Evolutionary conservation across 306 rosid genomes (phyloP).

Genomic region (Lithocarpus polystachyus): DNA sequence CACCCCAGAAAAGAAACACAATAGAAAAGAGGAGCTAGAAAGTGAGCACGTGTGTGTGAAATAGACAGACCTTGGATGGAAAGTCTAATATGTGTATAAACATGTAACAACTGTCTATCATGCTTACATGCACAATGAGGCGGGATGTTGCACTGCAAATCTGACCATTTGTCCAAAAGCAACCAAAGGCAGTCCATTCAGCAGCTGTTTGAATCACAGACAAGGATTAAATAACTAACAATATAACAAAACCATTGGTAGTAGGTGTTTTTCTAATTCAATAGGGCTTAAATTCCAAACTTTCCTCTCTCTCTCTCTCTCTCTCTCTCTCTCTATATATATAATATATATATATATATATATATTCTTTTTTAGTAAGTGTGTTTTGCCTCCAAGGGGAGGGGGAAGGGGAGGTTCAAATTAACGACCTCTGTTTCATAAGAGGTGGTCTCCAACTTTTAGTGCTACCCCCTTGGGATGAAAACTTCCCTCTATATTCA

Average conservation of each 20-base stretch:
- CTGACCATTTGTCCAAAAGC: slow-evolving; percentile 99
- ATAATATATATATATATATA: too few relatives aligned
- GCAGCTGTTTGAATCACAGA: slow-evolving; percentile 67
- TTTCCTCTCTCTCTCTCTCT: neutral
- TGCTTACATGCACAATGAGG: slow-evolving; percentile 81
- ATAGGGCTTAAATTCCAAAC: slow-evolving; percentile 14
- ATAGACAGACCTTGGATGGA: neutral
- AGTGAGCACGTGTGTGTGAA: too few relatives aligned
- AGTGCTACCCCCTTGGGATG: too few relatives aligned
- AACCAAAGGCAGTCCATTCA: slow-evolving; percentile 88
- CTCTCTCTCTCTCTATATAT: too few relatives aligned
- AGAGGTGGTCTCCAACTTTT: too few relatives aligned
- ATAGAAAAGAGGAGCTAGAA: neutral
- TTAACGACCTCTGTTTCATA: too few relatives aligned
- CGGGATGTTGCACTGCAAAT: slow-evolving; percentile 99
- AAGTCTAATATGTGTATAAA: slow-evolving; percentile 8
- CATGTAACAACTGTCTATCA: neutral
- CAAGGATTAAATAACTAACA: slow-evolving; percentile 16
- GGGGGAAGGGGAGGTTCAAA: too few relatives aligned
- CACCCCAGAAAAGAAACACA: neutral
- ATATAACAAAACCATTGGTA: neutral
- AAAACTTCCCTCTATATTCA: slow-evolving; percentile 2
- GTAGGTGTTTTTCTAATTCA: neutral
- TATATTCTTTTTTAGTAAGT: too few relatives aligned
- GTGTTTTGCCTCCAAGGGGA: too few relatives aligned